Conservation (phyloP, 768 basidiomycete genomes). For the Trametes cingulata region DNA sequence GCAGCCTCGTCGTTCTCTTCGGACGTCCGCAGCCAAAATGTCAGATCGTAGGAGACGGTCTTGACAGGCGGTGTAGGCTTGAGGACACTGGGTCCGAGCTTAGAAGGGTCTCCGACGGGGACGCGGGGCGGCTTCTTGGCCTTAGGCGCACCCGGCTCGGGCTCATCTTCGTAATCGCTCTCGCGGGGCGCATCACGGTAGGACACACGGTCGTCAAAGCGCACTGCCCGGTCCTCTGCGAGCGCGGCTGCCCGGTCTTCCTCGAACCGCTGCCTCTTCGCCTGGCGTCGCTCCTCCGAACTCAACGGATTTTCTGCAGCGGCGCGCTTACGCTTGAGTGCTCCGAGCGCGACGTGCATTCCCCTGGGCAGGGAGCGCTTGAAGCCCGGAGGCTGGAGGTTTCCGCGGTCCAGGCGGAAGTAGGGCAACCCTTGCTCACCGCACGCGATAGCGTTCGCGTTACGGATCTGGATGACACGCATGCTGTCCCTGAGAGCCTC, state of each 20-base stretch:
- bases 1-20: not conserved
- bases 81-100: slow-evolving; percentile 10
- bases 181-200: slow-evolving; percentile 1
- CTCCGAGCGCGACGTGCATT: slow-evolving; percentile 5
- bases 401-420: not conserved
- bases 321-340: slow-evolving; percentile 13
- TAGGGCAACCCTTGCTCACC: slow-evolving; percentile 13
- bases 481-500: slow-evolving; percentile 16
- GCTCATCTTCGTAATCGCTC: not conserved
- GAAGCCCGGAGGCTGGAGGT: not conserved
- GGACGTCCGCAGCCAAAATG: not conserved
- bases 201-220: slow-evolving; percentile 6
- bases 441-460: slow-evolving; percentile 16
- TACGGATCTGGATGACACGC: slow-evolving; percentile 20
- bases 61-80: slow-evolving; percentile 14
- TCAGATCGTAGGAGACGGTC: slow-evolving; percentile 11
- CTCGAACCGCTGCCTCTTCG: slow-evolving; percentile 2
- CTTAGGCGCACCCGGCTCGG: not conserved
- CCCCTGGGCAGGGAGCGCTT: slow-evolving; percentile 3
- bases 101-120: not conserved
- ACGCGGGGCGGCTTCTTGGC: not conserved
- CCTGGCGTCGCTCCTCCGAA: not conserved
- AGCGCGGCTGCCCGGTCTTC: slow-evolving; percentile 11
- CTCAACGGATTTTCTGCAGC: not conserved
- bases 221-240: slow-evolving; percentile 8